Base-by-base conservation (phyloP, 352 stramenopile genomes). In the Phytophthora europaea region DNA sequence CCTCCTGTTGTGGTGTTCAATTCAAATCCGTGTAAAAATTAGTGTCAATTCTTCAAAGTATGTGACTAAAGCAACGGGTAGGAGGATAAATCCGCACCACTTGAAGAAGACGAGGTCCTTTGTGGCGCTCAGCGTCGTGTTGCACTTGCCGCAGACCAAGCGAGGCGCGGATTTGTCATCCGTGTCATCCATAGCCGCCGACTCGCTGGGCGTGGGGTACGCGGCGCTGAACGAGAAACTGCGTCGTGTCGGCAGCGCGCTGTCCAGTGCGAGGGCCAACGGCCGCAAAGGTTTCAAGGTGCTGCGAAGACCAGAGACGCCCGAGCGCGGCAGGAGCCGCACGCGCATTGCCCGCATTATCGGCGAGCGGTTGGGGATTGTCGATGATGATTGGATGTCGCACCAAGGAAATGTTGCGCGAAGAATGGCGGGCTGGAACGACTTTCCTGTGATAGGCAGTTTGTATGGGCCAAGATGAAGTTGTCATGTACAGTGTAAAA, bases 131-230 rank as follows among this genome's bases (percentile, higher is more conserved):
- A 94, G 59, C 15, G 77, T 78, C 48, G 82, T 72, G 71, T 78
- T 92, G 80, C 87, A 94, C 60, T 88, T 94, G 56, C 79, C 76
- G 34, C 87, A 94, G 33, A 93, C 84, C 47, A 94, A 70, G 60
- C 85, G 84, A 60, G 87, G 81, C 15, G 62, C 65, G 26, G 83
- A 75, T 48, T 72, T 72, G 70, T 90, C 81, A 53, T 84, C 72
- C 16, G 50, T 51, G 58, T 80, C 73, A 55, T 76, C 73, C 66
- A 91, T 69, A 15, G 80, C 65, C 12, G 81, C 76, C 22, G 84
- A 84, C 62, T 93, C 86, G 23, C 69, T 73, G 26, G 76, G 51
- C 23, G 84, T 90, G 43, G 86, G 86, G 64, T 88, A 93, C 76
- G 80, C 88, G 31, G 83, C 79, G 31, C 75, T 82, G 54, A 87